Base-by-base conservation (phyloP, 495 filamentous ascomycete species). In the Hyaloscypha variabilis region DNA sequence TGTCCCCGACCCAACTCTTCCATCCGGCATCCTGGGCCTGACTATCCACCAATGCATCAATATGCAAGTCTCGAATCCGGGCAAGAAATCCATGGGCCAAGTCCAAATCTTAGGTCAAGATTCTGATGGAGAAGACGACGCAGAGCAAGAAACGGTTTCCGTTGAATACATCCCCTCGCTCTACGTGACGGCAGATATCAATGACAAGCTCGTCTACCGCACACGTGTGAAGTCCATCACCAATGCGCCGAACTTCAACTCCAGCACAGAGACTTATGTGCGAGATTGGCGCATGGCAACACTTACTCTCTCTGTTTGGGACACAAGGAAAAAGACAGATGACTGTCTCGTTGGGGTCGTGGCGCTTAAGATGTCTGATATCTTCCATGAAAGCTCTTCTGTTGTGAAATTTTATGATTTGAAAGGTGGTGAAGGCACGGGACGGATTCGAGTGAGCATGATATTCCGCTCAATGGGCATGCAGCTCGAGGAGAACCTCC, bases 1-100 rank as follows among this genome's bases (percentile, higher is more conserved):
- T 13, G 61, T 63, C 25, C 61, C 61, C 2, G 61, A 63, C 52
- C 61, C 61, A 1, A 42, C 46, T 14, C 39, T 63, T 21, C 61
- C 61, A 1, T 56, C 51, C 0, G 61, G 61, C 14, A 63, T 63
- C n/a, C 21, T 63, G 17, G 61, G 61, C 0, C 28, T 63, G 21
- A 63, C 61, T 6, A 63, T 63, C 21, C 61, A 63, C 30, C 61
- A 63, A 55, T 54, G 50, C 30, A 63, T 63, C 28, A 63, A 63
- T n/a, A 30, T 63, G 2, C 30, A 63, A 31, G 52, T 56, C 0
- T 14, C 56, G 31, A 63, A 63, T n/a, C 61, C 61, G 23, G 56
- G 56, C 30, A 63, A 63, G 61, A 63, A 63, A 17, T 55, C 49
- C 17, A 63, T 63, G 61, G 61, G 61, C 1, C 51, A 63, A 17